Evolutionary conservation across 805 yeast genomes (phyloP).

Genomic region (Torulaspora delbrueckii): DNA sequence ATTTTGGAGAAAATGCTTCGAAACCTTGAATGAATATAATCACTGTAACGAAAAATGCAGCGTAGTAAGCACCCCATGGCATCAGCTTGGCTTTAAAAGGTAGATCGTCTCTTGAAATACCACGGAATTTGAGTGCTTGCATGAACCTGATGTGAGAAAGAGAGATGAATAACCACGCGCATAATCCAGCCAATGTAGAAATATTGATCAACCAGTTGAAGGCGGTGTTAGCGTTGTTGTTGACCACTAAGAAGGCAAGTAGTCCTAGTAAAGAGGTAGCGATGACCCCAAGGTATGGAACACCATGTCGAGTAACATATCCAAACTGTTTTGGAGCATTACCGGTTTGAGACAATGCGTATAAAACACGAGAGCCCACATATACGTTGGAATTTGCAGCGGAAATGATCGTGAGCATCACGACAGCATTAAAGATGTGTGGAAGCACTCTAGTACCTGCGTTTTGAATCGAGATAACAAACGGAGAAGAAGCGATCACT

Average conservation of each 20-base stretch:
- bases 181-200: conserved; percentile 62
- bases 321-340: conserved; percentile 56
- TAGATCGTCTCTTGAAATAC: conserved; percentile 55
- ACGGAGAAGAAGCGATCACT: conserved; percentile 56
- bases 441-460: conserved; percentile 66
- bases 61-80: conserved; percentile 62
- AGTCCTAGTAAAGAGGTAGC: conserved; percentile 53
- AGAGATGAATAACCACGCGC: conserved; percentile 61
- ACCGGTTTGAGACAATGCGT: conserved; percentile 54
- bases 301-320: conserved; percentile 53
- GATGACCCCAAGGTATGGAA: conserved; percentile 54
- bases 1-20: conserved; percentile 50
- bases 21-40: conserved; percentile 69
- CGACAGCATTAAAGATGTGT: conserved; percentile 66
- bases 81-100: conserved; percentile 64
- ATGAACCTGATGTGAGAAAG: conserved; percentile 59
- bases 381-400: conserved; percentile 77
- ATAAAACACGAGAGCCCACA: conserved; percentile 65
- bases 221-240: conserved; percentile 48
- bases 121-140: conserved; percentile 53
- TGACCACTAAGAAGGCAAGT: conserved; percentile 51
- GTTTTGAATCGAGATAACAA: conserved; percentile 59
- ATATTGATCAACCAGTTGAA: conserved; percentile 65
- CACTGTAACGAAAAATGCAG: conserved; percentile 47
- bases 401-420: conserved; percentile 59